A percentile compares a stretch with the other conserved stretches of the same genome.
phyloP scores from a whole-genome alignment of 73 alveolate species.

The Blepharisma stoltei region DNA sequence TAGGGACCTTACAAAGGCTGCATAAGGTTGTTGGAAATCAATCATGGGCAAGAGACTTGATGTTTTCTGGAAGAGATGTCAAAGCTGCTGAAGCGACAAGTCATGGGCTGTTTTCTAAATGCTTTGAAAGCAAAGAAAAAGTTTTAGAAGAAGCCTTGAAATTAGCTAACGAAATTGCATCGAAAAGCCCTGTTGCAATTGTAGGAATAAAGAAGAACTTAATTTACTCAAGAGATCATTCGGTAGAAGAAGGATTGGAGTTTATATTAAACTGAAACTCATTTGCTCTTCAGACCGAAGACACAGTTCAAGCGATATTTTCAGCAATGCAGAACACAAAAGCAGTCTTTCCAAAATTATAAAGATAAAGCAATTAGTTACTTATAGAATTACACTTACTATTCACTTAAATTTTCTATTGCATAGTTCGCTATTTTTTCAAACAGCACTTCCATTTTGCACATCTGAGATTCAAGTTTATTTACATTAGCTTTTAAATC shows the following conservation, averaged over 20 bases:
- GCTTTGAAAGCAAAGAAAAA: constrained; percentile 39
- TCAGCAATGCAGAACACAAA: constrained; percentile 34
- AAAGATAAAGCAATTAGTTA: constrained; percentile 13
- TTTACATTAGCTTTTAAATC: constrained; percentile 11
- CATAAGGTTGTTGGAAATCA: constrained; percentile 45
- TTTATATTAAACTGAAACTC: constrained; percentile 39
- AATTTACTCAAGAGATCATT: constrained; percentile 48
- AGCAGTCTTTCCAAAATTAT: constrained; percentile 51
- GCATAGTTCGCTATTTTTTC: background rate
- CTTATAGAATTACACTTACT: background rate
- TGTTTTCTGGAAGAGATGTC: constrained; percentile 64
- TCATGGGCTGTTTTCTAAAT: constrained; percentile 54
- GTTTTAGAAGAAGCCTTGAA: constrained; percentile 40
- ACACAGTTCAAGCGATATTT: constrained; percentile 39
- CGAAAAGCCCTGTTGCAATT: constrained; percentile 58
- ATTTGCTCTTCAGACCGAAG: constrained; percentile 46
- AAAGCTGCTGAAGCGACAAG: constrained; percentile 56
- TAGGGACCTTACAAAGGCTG: constrained; percentile 66
- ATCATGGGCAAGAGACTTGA: constrained; percentile 67
- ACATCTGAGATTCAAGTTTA: background rate
- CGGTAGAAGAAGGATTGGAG: constrained; percentile 47
- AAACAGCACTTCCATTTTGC: background rate
- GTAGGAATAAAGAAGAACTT: constrained; percentile 35
- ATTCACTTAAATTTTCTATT: background rate
- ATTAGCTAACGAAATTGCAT: constrained; percentile 46